A percentile compares a stretch with the other conserved stretches of the same genome.
phyloP scores from a whole-genome alignment of 2,329 filamentous ascomycete species.

The Diaporthe velutina region DNA sequence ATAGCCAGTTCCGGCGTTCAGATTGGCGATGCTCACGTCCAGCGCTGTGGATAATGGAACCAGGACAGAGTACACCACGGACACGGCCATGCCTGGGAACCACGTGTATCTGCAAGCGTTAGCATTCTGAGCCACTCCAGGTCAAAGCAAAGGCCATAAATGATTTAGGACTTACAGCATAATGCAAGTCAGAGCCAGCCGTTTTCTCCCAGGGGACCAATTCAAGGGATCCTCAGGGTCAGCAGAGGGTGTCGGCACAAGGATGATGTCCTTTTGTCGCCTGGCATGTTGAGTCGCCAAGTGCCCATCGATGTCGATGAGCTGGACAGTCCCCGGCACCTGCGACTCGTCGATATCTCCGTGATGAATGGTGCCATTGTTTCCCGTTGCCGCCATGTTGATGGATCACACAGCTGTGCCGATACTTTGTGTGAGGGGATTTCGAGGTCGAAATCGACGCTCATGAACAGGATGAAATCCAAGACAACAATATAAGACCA shows the following conservation, averaged over 20 bases:
- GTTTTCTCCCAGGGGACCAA: slow-evolving; percentile 45
- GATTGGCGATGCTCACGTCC: slow-evolving; percentile 37
- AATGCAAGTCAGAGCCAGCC: slow-evolving; percentile 43
- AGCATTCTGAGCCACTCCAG: not conserved
- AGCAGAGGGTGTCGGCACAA: slow-evolving; percentile 54
- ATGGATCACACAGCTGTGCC: not conserved
- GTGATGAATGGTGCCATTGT: slow-evolving; percentile 12
- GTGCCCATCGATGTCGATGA: slow-evolving; percentile 48
- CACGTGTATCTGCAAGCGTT: slow-evolving; percentile 38
- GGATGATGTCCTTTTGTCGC: slow-evolving; percentile 51
- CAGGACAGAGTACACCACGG: slow-evolving; percentile 38
- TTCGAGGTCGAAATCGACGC: not conserved
- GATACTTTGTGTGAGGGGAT: not conserved
- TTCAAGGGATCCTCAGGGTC: slow-evolving; percentile 58
- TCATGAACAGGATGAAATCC: not conserved
- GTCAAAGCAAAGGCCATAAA: not conserved
- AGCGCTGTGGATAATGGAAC: slow-evolving; percentile 36
- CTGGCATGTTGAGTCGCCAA: slow-evolving; percentile 46
- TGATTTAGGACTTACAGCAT: slow-evolving; percentile 40
- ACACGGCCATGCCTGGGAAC: slow-evolving; percentile 40
- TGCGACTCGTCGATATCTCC: slow-evolving; percentile 43
- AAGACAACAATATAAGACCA: slow-evolving; percentile 7
- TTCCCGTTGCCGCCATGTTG: slow-evolving; percentile 23
- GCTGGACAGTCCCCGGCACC: slow-evolving; percentile 49
- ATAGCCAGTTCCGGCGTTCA: slow-evolving; percentile 47